Percentiles rank a stretch among this genome's conserved stretches.
Evolutionary conservation across 257 asterid species (phyloP).

Genomic region (Salvia hispanica): DNA sequence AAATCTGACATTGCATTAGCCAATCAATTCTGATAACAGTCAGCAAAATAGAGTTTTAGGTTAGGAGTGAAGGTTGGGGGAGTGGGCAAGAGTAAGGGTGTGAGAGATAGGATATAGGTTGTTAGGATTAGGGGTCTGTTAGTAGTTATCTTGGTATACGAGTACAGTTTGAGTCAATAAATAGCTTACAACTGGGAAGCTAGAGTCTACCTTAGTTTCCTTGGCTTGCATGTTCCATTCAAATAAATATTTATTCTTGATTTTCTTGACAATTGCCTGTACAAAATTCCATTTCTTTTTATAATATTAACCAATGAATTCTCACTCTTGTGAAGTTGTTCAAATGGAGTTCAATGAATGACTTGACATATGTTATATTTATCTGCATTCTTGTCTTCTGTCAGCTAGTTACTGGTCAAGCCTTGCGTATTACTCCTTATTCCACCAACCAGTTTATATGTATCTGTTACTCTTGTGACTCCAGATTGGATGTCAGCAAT

Average conservation of each 20-base stretch:
- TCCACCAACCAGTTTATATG: not conserved
- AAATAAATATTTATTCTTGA: not conserved
- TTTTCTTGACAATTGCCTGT: not conserved
- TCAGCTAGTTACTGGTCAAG: not conserved
- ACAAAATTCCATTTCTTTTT: not conserved
- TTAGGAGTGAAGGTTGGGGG: not conserved
- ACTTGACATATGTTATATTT: slow-evolving; percentile 19
- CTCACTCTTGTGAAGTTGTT: not conserved
- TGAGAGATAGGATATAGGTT: not conserved
- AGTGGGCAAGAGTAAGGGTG: not conserved
- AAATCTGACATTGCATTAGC: not conserved
- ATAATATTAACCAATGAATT: not conserved
- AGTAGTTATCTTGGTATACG: not conserved
- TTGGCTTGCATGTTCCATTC: not conserved
- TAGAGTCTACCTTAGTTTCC: not conserved
- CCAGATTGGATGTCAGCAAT: slow-evolving; percentile 3
- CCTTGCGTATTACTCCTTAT: not conserved
- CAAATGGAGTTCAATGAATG: not conserved
- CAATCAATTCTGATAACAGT: not conserved
- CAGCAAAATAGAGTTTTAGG: not conserved
- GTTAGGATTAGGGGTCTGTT: not conserved
- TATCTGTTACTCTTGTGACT: not conserved
- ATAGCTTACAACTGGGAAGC: not conserved
- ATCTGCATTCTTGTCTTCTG: slow-evolving; percentile 1
- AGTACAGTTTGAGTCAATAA: not conserved